A percentile compares a stretch with the other conserved stretches of the same genome.
Conservation (phyloP, 345 rosid species). For the Corchorus olitorius region DNA sequence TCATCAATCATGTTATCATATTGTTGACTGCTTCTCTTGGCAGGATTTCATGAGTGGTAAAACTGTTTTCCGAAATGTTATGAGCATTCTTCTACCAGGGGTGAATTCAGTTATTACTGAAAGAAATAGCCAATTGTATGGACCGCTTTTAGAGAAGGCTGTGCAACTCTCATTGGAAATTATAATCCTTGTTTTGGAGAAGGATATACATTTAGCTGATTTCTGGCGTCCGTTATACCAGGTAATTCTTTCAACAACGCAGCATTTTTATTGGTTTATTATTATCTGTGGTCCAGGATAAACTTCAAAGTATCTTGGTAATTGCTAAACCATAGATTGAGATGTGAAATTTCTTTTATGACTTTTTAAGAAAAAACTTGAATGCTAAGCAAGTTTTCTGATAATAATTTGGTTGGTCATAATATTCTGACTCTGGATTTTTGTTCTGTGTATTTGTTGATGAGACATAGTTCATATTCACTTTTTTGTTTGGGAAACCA, state of each 20-base stretch:
- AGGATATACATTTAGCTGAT: constrained; percentile 78
- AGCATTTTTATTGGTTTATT: constrained; percentile 1
- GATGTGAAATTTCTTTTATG: neutral
- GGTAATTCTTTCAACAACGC: constrained; percentile 39
- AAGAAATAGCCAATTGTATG: constrained; percentile 74
- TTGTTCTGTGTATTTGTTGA: neutral
- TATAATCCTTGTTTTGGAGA: constrained; percentile 75
- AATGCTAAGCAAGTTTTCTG: constrained; percentile 10
- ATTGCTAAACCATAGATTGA: neutral
- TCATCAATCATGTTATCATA: neutral
- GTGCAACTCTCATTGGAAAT: constrained; percentile 87
- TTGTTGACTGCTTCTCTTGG: constrained; percentile 18
- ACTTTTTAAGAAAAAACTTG: neutral
- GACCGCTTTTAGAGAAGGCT: constrained; percentile 84
- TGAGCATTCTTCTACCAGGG: constrained; percentile 82
- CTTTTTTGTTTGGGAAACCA: constrained; percentile 1
- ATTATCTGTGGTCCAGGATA: neutral
- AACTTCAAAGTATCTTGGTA: neutral
- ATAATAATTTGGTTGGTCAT: neutral
- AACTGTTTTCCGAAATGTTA: constrained; percentile 79
- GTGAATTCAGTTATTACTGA: constrained; percentile 75
- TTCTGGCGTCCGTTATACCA: constrained; percentile 95
- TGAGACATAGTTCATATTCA: neutral
- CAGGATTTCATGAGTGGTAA: constrained; percentile 99
- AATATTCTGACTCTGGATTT: neutral